Conservation (phyloP, 176 grass and related monocot genomes). For the Carex parvula region DNA sequence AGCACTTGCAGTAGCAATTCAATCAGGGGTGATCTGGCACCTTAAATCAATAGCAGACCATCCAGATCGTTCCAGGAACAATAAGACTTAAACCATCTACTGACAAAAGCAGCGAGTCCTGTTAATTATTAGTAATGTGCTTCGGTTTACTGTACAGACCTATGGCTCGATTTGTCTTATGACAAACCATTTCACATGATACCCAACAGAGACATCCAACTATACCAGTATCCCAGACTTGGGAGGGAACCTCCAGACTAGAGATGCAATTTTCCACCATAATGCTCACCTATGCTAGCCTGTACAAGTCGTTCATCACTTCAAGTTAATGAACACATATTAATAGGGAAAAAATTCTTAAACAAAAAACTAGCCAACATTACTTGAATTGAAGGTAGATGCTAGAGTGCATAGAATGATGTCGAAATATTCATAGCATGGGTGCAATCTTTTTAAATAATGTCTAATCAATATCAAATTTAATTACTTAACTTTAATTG, state of each 20-base stretch:
- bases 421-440: not conserved
- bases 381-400: not conserved
- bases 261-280: constrained; percentile 26
- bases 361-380: not conserved
- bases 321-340: constrained; percentile 19
- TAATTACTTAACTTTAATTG: not conserved
- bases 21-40: not conserved
- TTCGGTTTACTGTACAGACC: not conserved
- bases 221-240: not conserved
- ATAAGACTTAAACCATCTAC: not conserved
- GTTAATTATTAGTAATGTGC: not conserved
- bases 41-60: not conserved
- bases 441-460: not conserved
- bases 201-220: not conserved
- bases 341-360: not conserved
- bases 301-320: not conserved
- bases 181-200: not conserved
- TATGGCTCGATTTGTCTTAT: not conserved
- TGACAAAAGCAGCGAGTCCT: no score
- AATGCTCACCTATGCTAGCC: constrained; percentile 24
- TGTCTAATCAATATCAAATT: not conserved
- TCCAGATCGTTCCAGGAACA: not conserved
- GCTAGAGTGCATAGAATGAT: not conserved
- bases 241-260: not conserved
- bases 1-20: not conserved